These are phyloP conservation scores for Pseudogymnoascus sp. DNA, from an alignment of 2,329 filamentous ascomycete genomes.

Conservation along the genomic window DNA sequence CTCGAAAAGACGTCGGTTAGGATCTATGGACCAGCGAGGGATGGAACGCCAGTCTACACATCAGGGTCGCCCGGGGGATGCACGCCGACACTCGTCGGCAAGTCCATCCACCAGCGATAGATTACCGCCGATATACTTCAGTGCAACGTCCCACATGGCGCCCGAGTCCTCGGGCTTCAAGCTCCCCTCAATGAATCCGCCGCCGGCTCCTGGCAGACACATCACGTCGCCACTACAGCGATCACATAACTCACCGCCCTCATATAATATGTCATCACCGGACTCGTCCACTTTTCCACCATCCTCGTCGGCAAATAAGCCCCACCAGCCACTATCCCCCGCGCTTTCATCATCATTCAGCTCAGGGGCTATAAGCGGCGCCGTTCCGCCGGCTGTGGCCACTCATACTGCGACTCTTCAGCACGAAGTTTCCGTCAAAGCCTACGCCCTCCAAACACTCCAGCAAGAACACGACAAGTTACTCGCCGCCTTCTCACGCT, in stretches of 20 bases:
- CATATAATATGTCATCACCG: slow-evolving; percentile 24
- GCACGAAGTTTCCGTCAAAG: slow-evolving; percentile 47
- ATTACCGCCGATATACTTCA: slow-evolving; percentile 18
- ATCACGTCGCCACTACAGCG: slow-evolving; percentile 26
- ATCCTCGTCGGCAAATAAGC: slow-evolving; percentile 18
- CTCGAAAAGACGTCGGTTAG: background rate
- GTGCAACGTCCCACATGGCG: slow-evolving; percentile 13
- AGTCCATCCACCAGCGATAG: slow-evolving; percentile 17
- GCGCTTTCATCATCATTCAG: slow-evolving; percentile 17
- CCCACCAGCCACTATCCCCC: slow-evolving; percentile 20
- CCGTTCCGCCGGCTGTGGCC: slow-evolving; percentile 20
- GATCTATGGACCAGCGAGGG: background rate
- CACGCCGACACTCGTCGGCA: slow-evolving; percentile 17
- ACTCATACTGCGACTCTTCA: slow-evolving; percentile 34
- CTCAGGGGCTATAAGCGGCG: slow-evolving; percentile 14
- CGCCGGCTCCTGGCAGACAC: slow-evolving; percentile 24
- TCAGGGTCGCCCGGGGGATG: background rate
- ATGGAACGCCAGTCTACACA: background rate
- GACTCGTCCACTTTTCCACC: slow-evolving; percentile 11
- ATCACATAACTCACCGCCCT: slow-evolving; percentile 25
- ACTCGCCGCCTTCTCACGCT: slow-evolving; percentile 43
- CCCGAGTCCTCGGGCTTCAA: slow-evolving; percentile 15
- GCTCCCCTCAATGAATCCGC: slow-evolving; percentile 25
- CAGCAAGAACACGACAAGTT: slow-evolving; percentile 48
- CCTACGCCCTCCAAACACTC: slow-evolving; percentile 43